A percentile compares a stretch with the other conserved stretches of the same genome.
Evolutionary conservation across 371 early-diverging fungal genomes (phyloP).

Genomic region (Mucor plumbeus): DNA sequence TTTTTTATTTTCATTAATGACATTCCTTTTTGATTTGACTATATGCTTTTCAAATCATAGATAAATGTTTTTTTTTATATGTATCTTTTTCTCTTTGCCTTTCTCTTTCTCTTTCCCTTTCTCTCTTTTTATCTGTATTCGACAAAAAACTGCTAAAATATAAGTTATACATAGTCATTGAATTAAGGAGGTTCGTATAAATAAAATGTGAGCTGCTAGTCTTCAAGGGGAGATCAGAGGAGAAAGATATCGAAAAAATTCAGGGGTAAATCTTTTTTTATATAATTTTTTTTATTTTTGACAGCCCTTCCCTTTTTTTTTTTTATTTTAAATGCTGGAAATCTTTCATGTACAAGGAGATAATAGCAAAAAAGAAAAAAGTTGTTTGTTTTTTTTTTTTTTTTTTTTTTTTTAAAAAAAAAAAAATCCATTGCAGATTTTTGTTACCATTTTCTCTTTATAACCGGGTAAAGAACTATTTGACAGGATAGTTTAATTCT

Average conservation of each 20-base stretch:
- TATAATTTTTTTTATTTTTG: too few relatives aligned
- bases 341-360: not conserved
- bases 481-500: conserved; percentile 3
- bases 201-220: not conserved
- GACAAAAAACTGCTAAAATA: not conserved
- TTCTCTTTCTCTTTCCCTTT: not conserved
- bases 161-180: not conserved
- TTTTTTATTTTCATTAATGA: too few relatives aligned
- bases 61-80: too few relatives aligned
- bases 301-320: not conserved
- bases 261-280: conserved; percentile 7
- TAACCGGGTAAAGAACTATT: not conserved
- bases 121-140: not conserved
- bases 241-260: not conserved
- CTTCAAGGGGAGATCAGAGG: not conserved
- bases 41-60: too few relatives aligned
- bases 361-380: not conserved
- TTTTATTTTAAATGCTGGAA: not conserved
- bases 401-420: too few relatives aligned
- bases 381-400: conserved; percentile 11
- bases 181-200: conserved; percentile 6
- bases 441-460: not conserved
- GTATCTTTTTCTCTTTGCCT: not conserved
- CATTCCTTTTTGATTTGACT: not conserved
- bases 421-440: not conserved